Evolutionary conservation across 768 basidiomycete genomes (phyloP).

Genomic region (Tylopilus sp.): DNA sequence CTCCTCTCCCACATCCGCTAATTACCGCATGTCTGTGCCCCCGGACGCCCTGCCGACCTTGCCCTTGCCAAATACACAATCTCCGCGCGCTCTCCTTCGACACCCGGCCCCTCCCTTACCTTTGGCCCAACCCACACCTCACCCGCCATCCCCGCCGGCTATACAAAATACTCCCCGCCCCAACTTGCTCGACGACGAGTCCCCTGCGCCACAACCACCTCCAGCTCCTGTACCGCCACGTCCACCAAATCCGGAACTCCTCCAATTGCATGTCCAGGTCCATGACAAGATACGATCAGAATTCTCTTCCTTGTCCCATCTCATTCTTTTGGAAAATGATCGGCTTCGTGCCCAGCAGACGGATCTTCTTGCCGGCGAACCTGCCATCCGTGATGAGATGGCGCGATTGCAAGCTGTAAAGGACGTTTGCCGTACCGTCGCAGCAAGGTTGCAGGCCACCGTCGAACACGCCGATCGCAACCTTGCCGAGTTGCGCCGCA

Average conservation of each 20-base stretch:
- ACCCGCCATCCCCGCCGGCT: conserved; percentile 9
- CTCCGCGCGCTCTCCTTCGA: conserved; percentile 21
- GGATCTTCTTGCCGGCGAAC: conserved; percentile 86
- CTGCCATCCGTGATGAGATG: conserved; percentile 96
- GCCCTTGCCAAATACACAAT: conserved; percentile 27
- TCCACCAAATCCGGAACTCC: conserved; percentile 86
- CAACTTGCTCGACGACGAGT: conserved; percentile 67
- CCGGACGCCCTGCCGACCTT: conserved; percentile 27
- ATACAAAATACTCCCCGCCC: conserved; percentile 30
- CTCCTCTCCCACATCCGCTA: conserved; percentile 22
- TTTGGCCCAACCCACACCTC: conserved; percentile 26
- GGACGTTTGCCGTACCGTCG: conserved; percentile 83
- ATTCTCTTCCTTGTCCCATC: conserved; percentile 64
- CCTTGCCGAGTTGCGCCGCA: conserved; percentile 71
- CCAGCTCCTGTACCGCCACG: conserved; percentile 58
- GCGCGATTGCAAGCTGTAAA: conserved; percentile 88
- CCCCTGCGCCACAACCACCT: conserved; percentile 26
- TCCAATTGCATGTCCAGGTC: conserved; percentile 74
- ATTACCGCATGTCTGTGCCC: conserved; percentile 27
- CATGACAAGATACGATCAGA: conserved; percentile 73
- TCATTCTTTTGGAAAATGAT: conserved; percentile 63
- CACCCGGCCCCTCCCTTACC: conserved; percentile 17
- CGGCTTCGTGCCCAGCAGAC: conserved; percentile 75
- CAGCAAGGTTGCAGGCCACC: conserved; percentile 57
- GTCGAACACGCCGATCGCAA: conserved; percentile 70